Evolutionary conservation across 495 filamentous ascomycete genomes (phyloP).

Genomic region (Cercophora newfieldiana): DNA sequence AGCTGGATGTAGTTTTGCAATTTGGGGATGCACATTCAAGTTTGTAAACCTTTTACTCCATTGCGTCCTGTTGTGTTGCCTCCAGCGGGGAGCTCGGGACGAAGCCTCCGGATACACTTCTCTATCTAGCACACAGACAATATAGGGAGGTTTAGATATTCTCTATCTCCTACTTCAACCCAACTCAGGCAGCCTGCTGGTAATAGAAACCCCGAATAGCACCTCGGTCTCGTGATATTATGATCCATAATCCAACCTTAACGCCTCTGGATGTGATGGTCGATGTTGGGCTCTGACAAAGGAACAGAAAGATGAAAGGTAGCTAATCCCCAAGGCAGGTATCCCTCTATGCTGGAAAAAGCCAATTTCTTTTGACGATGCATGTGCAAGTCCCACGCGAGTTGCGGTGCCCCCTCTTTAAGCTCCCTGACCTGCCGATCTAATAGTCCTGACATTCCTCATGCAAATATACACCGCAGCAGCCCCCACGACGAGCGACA

Average conservation of each 20-base stretch:
- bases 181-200: not conserved
- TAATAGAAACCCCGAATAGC: not conserved
- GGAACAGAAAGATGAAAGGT: conserved; percentile 13
- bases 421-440: conserved; percentile 8
- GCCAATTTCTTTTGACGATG: conserved; percentile 19
- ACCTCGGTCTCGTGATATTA: conserved; percentile 10
- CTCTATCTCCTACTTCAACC: not conserved
- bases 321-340: not conserved
- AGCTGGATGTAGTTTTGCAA: too few species aligned
- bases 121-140: not conserved
- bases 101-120: not conserved
- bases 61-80: too few species aligned
- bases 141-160: not conserved
- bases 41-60: too few species aligned
- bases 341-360: conserved; percentile 16
- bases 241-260: conserved; percentile 13
- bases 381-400: not conserved
- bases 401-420: not conserved
- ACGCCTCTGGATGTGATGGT: conserved; percentile 23
- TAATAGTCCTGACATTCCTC: conserved; percentile 19
- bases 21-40: too few species aligned
- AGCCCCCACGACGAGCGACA: conserved; percentile 22
- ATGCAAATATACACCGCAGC: conserved; percentile 33
- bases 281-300: conserved; percentile 11
- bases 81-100: not conserved